Percentiles rank a stretch among this genome's conserved stretches.
phyloP scores from a whole-genome alignment of 2,329 filamentous ascomycete species.

The Trichoderma citrinoviride region DNA sequence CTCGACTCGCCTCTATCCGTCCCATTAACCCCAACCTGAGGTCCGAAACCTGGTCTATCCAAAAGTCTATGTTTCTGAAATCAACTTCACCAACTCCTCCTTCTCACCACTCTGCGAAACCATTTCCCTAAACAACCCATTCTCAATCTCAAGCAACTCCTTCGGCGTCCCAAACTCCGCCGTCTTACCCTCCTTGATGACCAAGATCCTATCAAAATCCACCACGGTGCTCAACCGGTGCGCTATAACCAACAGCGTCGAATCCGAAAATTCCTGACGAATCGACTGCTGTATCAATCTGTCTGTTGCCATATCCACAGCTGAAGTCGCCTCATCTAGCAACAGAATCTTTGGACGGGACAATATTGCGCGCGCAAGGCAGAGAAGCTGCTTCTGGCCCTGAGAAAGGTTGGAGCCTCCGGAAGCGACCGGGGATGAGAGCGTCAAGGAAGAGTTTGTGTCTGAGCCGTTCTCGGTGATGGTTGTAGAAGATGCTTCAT shows the following conservation, averaged over 20 bases:
- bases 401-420: constrained; percentile 67
- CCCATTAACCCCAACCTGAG: no score
- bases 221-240: constrained; percentile 68
- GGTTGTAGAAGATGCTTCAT: constrained; percentile 38
- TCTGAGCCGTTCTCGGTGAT: constrained; percentile 34
- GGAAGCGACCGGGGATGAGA: constrained; percentile 49
- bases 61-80: not conserved
- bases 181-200: constrained; percentile 60
- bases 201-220: constrained; percentile 66
- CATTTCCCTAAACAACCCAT: constrained; percentile 54
- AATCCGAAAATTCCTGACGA: constrained; percentile 61
- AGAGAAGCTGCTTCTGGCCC: constrained; percentile 66
- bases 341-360: constrained; percentile 66
- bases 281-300: constrained; percentile 65
- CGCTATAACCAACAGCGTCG: constrained; percentile 66
- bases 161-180: constrained; percentile 60
- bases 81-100: constrained; percentile 7
- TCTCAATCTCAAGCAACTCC: constrained; percentile 49
- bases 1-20: no score
- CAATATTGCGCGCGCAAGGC: constrained; percentile 50
- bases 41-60: no score
- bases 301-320: constrained; percentile 69
- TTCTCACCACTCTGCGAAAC: constrained; percentile 13
- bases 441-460: not conserved
- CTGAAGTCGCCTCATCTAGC: constrained; percentile 69